Conservation (phyloP, 164 flowering plant species). For the Vitis amurensis region DNA sequence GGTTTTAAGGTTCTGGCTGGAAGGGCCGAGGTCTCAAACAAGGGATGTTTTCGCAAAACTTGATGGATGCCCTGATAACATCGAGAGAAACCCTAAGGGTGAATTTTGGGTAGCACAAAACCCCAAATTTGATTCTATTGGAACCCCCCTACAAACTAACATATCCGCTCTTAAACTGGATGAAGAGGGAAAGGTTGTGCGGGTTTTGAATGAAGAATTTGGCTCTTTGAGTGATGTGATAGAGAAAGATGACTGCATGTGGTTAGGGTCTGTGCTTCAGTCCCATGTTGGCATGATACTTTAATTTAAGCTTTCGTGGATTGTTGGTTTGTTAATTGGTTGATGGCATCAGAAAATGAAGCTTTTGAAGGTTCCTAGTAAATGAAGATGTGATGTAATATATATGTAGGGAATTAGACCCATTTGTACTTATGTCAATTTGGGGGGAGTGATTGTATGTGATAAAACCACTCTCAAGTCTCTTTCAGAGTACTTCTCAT, state of each 20-base stretch:
- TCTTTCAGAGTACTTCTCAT: too few relatives aligned
- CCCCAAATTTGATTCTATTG: neutral
- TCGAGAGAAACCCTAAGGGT: conserved; percentile 13
- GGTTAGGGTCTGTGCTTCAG: conserved; percentile 17
- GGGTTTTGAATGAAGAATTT: conserved; percentile 16
- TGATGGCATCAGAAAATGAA: too few relatives aligned
- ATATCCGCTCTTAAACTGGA: conserved; percentile 17
- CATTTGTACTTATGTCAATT: too few relatives aligned
- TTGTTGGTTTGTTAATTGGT: too few relatives aligned
- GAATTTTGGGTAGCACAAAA: conserved; percentile 28
- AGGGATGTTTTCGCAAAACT: conserved; percentile 22
- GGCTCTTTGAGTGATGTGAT: conserved; percentile 25
- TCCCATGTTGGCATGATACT: conserved; percentile 8
- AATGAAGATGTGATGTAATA: too few relatives aligned
- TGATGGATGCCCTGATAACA: conserved; percentile 22
- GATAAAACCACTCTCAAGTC: too few relatives aligned
- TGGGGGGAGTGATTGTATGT: too few relatives aligned
- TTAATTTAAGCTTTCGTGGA: too few relatives aligned
- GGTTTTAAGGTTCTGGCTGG: conserved; percentile 22
- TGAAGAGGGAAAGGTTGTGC: conserved; percentile 9
- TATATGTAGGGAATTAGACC: too few relatives aligned
- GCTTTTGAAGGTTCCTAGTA: too few relatives aligned
- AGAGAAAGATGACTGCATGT: conserved; percentile 14
- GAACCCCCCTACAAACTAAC: too few relatives aligned
- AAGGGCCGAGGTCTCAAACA: conserved; percentile 8